Conservation (phyloP, 225 moss, liverwort and hornwort species). For the Thuidium tamariscinum region DNA sequence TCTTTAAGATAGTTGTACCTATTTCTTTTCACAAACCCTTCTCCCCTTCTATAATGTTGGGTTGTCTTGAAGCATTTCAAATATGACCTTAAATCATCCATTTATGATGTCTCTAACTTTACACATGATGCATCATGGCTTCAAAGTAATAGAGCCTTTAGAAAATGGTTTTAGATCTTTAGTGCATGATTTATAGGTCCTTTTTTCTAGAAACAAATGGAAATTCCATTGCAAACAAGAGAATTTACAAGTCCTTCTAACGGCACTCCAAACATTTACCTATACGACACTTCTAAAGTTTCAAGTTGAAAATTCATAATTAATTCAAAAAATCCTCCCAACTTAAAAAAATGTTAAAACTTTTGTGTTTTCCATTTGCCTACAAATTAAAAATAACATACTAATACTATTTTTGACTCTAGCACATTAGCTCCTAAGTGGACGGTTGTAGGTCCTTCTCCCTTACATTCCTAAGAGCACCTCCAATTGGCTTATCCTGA, state of each 20-base stretch:
- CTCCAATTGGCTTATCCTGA: too few relatives aligned
- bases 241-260: fast-evolving
- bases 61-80: not conserved
- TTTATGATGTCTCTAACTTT: fast-evolving
- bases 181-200: fast-evolving
- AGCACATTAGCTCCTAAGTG: not conserved
- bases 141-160: not conserved
- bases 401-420: too few relatives aligned
- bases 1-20: not conserved
- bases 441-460: fast-evolving
- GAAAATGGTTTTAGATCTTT: not conserved
- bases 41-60: fast-evolving
- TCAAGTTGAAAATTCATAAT: not conserved
- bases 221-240: too few relatives aligned
- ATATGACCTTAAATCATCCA: not conserved
- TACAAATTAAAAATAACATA: not conserved
- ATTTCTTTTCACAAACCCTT: too few relatives aligned
- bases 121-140: fast-evolving
- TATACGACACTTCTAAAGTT: not conserved
- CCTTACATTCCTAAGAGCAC: not conserved
- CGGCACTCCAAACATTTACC: not conserved
- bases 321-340: not conserved
- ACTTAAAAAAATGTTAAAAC: too few relatives aligned
- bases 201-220: too few relatives aligned
- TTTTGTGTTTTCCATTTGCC: not conserved